A percentile compares a stretch with the other conserved stretches of the same genome.
phyloP scores from a whole-genome alignment of 179 eudicot species.

The Heliamphora pulchella region DNA sequence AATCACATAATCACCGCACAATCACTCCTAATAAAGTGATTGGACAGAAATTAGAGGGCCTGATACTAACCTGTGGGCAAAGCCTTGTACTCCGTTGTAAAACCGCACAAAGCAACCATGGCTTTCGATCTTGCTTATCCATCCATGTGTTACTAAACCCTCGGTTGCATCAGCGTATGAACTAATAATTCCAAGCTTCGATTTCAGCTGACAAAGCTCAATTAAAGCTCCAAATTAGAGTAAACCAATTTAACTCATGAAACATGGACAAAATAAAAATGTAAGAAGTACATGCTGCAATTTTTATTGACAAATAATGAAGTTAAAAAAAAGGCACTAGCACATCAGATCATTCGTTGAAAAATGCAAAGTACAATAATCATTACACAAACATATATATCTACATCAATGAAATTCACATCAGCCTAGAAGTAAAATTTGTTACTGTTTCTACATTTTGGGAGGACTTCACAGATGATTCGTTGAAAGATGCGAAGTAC shows the following conservation, averaged over 20 bases:
- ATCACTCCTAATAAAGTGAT: not conserved
- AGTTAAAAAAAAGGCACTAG: no score
- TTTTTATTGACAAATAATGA: not conserved
- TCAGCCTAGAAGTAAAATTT: not conserved
- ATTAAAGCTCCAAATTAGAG: not conserved
- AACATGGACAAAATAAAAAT: not conserved
- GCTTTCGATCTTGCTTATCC: slow-evolving; percentile 83
- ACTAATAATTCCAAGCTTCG: slow-evolving; percentile 71
- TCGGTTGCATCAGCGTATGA: slow-evolving; percentile 83
- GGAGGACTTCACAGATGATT: not conserved
- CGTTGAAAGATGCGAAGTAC: not conserved
- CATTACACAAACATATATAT: no score
- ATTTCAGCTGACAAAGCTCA: slow-evolving; percentile 57
- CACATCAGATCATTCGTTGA: not conserved
- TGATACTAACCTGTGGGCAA: slow-evolving; percentile 64
- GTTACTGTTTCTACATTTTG: not conserved
- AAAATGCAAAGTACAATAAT: no score
- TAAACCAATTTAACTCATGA: not conserved
- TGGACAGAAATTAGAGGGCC: not conserved
- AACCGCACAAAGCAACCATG: slow-evolving; percentile 86
- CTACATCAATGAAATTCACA: not conserved
- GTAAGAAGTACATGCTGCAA: not conserved
- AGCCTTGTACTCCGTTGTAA: slow-evolving; percentile 96
- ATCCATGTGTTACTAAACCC: slow-evolving; percentile 85
- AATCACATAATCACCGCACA: not conserved